phyloP scores from a whole-genome alignment of 2,329 filamentous ascomycete genomes.

The Fusarium sacchari region DNA sequence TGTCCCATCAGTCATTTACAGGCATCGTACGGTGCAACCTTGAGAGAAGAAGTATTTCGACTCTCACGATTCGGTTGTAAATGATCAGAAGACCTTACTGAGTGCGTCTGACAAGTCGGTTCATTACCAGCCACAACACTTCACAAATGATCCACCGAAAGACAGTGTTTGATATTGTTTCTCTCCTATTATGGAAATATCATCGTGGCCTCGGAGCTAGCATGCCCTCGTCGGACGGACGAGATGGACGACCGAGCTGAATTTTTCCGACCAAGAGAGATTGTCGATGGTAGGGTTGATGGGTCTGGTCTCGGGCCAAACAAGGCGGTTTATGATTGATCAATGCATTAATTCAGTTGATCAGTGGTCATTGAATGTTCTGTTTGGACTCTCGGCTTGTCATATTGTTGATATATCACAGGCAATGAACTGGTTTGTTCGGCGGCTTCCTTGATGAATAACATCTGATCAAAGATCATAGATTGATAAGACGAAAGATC shows the following conservation, averaged over 20 bases:
- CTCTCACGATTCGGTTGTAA: not conserved
- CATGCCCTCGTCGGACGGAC: not conserved
- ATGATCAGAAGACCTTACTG: not conserved
- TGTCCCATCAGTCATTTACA: not conserved
- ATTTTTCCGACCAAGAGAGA: constrained; percentile 2
- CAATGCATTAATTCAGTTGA: not conserved
- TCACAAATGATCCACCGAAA: not conserved
- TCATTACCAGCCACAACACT: not conserved
- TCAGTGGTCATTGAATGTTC: not conserved
- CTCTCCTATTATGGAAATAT: not conserved
- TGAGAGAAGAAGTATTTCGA: not conserved
- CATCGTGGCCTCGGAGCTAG: not conserved
- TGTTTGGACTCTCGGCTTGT: too few species aligned
- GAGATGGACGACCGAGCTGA: not conserved
- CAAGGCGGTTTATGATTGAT: not conserved
- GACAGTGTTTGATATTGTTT: not conserved
- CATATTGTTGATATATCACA: too few species aligned
- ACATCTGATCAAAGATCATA: not conserved
- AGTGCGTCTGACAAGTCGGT: not conserved
- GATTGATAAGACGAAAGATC: constrained; percentile 14
- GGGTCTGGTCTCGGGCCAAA: not conserved
- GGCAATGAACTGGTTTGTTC: not conserved
- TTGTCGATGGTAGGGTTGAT: not conserved
- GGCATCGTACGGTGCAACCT: not conserved
- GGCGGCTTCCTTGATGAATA: not conserved